phyloP scores from a whole-genome alignment of 495 filamentous ascomycete genomes.

The Penicillium soppii region DNA sequence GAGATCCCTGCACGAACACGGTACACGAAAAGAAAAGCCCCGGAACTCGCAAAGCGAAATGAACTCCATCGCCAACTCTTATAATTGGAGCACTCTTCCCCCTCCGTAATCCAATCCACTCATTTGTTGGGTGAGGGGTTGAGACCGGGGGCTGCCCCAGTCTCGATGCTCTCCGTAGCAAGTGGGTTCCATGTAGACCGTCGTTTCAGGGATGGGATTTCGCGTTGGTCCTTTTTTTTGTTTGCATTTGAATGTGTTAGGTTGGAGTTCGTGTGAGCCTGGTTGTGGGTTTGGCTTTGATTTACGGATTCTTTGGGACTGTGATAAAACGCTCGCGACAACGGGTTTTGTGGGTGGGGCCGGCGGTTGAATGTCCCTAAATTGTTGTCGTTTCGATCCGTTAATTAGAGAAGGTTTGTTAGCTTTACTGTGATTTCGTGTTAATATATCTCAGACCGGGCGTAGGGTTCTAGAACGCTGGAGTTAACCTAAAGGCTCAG shows the following conservation, averaged over 20 bases:
- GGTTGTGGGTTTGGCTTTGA: neutral
- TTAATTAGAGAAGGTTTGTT: neutral
- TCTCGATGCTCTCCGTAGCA: no score
- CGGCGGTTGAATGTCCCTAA: no score
- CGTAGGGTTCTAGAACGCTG: neutral
- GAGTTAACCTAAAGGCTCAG: neutral
- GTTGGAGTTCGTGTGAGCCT: no score
- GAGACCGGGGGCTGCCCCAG: neutral
- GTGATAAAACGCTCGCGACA: no score
- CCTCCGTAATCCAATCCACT: neutral
- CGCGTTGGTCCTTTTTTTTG: no score
- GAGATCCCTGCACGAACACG: no score
- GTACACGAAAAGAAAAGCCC: neutral
- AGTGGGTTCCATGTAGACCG: neutral
- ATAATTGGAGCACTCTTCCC: neutral
- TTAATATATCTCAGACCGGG: conserved; percentile 6
- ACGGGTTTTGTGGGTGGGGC: no score
- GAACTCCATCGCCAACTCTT: neutral
- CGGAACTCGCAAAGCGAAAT: no score
- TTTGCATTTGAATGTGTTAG: no score
- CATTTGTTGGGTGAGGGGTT: neutral
- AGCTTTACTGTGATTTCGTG: neutral
- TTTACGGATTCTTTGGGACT: no score
- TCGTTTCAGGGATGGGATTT: neutral
- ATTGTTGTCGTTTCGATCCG: neutral